Base-by-base conservation (phyloP, 495 filamentous ascomycete species). In the Pyrenula aspistea region DNA sequence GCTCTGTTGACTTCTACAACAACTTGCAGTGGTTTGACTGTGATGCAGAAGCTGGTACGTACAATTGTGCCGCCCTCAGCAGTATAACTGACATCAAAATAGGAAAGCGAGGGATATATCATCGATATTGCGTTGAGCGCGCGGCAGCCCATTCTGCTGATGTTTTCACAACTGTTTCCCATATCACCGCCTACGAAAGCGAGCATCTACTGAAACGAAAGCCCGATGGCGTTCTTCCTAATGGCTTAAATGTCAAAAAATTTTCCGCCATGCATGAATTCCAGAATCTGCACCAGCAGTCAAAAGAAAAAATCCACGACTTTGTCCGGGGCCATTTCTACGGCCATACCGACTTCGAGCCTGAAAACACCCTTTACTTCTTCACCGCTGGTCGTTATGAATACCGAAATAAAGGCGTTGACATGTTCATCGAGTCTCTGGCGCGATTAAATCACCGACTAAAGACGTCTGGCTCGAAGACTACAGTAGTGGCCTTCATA, bases 191-290 rank as follows among this genome's bases (percentile, higher is more conserved):
- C 2, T 98, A 93, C 67, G 93, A 98, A 71, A 92, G 87, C 65
- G 93, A 98, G 71, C 94, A 98, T 73, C 73, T 98, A 55, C 83
- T 98, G 51, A 98, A 98, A 76, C 84, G 93, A 42, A 98, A 98
- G 71, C 93, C 93, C 1, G 93, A 98, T 62, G 93, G 93, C 10
- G 93, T 98, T 0, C 70, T 97, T 56, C 93, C 93, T 21, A 98
- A 98, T 63, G 93, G 93, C 50, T 79, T 98, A 65, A 98, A 98
- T 62, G 93, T 98, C 56, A 95, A 94, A 72, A 98, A 98, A 66
- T 98, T 98, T 73, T 89, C 91, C 31, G 93, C 93, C 4, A 92
- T 96, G 70, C 93, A 98, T 73, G 93, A 98, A 72, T 98, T 98
- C 77, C 93, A 98, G 68, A 98, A 98, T 63, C 76, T 98, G 57